Evolutionary conservation across 2,329 filamentous ascomycete species (phyloP).

Genomic region (Hirsutella rhossiliensis): DNA sequence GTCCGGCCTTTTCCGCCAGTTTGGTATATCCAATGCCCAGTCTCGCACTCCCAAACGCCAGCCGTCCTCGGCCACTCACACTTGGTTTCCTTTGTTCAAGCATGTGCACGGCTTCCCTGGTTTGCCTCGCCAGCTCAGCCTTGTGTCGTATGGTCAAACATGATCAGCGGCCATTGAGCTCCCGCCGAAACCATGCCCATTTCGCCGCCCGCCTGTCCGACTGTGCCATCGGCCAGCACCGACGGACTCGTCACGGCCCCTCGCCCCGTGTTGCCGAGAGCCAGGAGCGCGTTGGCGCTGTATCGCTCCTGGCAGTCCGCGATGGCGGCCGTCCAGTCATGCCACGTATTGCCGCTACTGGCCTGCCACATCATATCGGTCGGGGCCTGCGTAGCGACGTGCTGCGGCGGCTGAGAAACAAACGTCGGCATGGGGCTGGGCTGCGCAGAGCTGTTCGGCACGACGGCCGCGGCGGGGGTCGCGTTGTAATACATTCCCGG

Average conservation of each 20-base stretch:
- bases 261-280: conserved; percentile 22
- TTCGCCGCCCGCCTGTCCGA: conserved; percentile 5
- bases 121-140: background rate
- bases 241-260: background rate
- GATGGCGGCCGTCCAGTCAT: conserved; percentile 41
- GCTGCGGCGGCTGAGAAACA: conserved; percentile 24
- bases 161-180: conserved; percentile 18
- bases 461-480: conserved; percentile 3
- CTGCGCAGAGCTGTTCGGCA: conserved; percentile 9
- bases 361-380: conserved; percentile 21
- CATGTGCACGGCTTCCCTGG: background rate
- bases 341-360: conserved; percentile 32
- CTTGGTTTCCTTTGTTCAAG: background rate
- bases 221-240: conserved; percentile 1
- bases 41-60: too few species aligned
- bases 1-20: too few species aligned
- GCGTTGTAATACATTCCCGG: conserved; percentile 16
- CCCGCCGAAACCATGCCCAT: conserved; percentile 15
- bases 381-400: conserved; percentile 11
- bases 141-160: conserved; percentile 15
- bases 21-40: too few species aligned
- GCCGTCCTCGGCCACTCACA: too few species aligned
- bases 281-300: conserved; percentile 35
- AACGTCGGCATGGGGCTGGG: conserved; percentile 27
- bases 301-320: conserved; percentile 36